These are phyloP conservation scores for Microdochium bolleyi DNA, from an alignment of 2,329 filamentous ascomycete species.

Conservation along the genomic window DNA sequence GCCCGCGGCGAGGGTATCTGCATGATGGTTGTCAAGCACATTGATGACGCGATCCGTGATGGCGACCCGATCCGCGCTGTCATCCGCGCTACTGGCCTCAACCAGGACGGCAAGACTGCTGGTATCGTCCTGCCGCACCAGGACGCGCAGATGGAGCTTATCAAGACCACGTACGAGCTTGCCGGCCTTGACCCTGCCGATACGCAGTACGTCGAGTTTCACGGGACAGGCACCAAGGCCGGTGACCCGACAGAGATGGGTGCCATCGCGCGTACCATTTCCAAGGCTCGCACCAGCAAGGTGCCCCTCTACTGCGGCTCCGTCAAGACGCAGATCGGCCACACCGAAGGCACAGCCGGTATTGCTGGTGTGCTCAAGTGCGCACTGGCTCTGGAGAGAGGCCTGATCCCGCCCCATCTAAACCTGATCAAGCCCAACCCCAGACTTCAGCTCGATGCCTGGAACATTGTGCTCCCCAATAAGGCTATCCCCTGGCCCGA, in stretches of 20 bases:
- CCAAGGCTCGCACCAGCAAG: neutral
- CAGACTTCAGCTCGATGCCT: neutral
- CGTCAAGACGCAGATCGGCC: neutral
- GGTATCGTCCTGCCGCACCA: slow-evolving; percentile 11
- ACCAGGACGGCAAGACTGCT: slow-evolving; percentile 12
- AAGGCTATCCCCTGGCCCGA: slow-evolving; percentile 9
- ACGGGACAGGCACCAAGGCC: slow-evolving; percentile 8
- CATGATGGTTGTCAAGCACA: slow-evolving; percentile 37
- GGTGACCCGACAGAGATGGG: slow-evolving; percentile 23
- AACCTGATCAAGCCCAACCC: slow-evolving; percentile 13
- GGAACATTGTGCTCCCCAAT: slow-evolving; percentile 12
- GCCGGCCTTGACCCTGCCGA: slow-evolving; percentile 4
- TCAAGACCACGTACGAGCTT: slow-evolving; percentile 14
- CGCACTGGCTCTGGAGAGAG: slow-evolving; percentile 12
- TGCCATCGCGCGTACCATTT: slow-evolving; percentile 18
- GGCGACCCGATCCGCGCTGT: slow-evolving; percentile 24
- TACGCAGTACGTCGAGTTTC: slow-evolving; percentile 16
- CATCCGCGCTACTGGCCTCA: slow-evolving; percentile 14
- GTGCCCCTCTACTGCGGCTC: neutral
- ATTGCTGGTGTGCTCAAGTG: slow-evolving; percentile 4
- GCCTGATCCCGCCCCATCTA: slow-evolving; percentile 15
- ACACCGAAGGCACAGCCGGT: neutral
- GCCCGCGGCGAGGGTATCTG: slow-evolving; percentile 42
- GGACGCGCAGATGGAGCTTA: slow-evolving; percentile 16
- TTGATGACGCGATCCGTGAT: slow-evolving; percentile 32